Evolutionary conservation across 1,284 basidiomycete species (phyloP), one percentile per base, ranked within the genome.

Genomic region (Marasmius oreades): DNA sequence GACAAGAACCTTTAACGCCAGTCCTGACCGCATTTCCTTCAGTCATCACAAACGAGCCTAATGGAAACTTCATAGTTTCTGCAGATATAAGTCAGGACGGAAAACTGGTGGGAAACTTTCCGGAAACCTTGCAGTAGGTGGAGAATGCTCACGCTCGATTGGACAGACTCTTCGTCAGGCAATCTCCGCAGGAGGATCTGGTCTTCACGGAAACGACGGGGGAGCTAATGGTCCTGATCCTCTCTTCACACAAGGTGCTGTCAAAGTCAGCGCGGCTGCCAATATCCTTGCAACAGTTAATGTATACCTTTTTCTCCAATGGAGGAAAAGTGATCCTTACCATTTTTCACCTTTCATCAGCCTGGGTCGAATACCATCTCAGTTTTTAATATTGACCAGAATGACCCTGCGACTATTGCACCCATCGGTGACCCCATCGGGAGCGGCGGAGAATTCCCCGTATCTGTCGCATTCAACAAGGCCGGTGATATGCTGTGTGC

Each of bases 351-450:
- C 16, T 58, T 8, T 56, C 39, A 20, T 44, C 59, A 79, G 75
- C 55, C 77, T 31, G 79, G 77, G 14, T 80, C 78, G 3, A 77
- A 77, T 65, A 79, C 77, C 0, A 59, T 79, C 12, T 71, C 76
- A 3, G 63, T 77, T 55, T 80, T 80, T 66, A 64, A 62, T 44
- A 77, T 81, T 65, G 68, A 79, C 63, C 67, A 73, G 5, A 66
- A 62, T 22, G 66, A 75, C 60, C 78, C 79, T 0, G 70, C 73
- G 5, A 63, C 69, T 47, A 62, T 80, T 34, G 62, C 64, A 12
- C 69, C 71, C 65, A 64, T 80, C 28, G 79, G 78, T 1, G 63
- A 66, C 45, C 76, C 77, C 7, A 67, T 76, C 5, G 68, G 70
- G 11, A 73, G 70, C 33, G 75, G 73, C 3, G 78, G 79, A 24